These are phyloP conservation scores for Geotrichum restrictum DNA, from an alignment of 1,139 yeast species.

Conservation along the genomic window DNA sequence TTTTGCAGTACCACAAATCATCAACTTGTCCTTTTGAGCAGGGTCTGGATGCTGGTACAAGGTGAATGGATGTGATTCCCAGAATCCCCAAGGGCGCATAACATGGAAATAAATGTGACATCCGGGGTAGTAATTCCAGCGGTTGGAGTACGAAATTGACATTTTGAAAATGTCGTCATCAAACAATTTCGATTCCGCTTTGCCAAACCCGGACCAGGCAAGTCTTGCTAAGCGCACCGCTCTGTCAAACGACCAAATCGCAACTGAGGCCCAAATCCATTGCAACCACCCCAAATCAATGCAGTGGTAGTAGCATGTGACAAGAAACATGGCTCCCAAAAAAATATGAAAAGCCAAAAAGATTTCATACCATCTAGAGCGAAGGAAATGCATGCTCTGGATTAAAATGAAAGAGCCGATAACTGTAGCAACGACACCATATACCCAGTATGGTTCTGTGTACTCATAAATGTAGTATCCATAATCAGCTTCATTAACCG, in stretches of 20 bases:
- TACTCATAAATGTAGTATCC: conserved; percentile 33
- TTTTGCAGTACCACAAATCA: conserved; percentile 37
- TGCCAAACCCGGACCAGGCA: conserved; percentile 39
- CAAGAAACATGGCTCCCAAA: conserved; percentile 39
- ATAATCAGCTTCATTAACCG: conserved; percentile 33
- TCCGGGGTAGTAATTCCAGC: conserved; percentile 41
- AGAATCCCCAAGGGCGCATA: conserved; percentile 32
- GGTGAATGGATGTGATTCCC: conserved; percentile 67
- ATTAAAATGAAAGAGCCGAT: conserved; percentile 30
- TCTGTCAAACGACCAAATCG: conserved; percentile 46
- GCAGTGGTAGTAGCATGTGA: conserved; percentile 47
- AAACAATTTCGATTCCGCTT: conserved; percentile 26
- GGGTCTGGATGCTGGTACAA: conserved; percentile 36
- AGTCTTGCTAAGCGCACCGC: conserved; percentile 40
- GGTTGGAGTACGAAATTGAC: conserved; percentile 41
- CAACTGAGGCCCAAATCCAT: conserved; percentile 38
- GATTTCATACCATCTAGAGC: conserved; percentile 43
- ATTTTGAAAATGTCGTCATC: conserved; percentile 43
- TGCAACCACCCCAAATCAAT: conserved; percentile 40
- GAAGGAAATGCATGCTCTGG: conserved; percentile 34
- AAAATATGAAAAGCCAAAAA: conserved; percentile 45
- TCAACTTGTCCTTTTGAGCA: conserved; percentile 30
- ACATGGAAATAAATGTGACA: conserved; percentile 51
- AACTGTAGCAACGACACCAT: conserved; percentile 41
- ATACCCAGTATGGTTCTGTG: conserved; percentile 39